These are phyloP conservation scores for Magnusiomyces fungicola DNA, from an alignment of 1,139 yeast genomes.

Conservation along the genomic window DNA sequence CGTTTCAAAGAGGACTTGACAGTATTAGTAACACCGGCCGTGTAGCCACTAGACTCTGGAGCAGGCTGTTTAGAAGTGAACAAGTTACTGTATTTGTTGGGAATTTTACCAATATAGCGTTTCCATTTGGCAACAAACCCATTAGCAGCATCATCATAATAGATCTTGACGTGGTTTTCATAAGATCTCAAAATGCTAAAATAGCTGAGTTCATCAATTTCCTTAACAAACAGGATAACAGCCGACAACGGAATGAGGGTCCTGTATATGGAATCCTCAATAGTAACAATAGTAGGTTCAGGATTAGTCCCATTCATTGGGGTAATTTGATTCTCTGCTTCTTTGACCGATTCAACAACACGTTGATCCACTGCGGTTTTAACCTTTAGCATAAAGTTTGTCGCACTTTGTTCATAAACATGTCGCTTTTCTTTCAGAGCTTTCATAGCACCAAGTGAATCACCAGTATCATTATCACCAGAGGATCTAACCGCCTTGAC, in stretches of 20 bases:
- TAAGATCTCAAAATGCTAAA: conserved; percentile 34
- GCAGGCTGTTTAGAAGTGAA: conserved; percentile 1
- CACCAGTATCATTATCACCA: conserved; percentile 33
- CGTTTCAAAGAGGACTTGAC: conserved; percentile 25
- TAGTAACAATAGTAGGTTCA: conserved; percentile 19
- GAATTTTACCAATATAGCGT: conserved; percentile 7
- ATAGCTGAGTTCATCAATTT: conserved; percentile 39
- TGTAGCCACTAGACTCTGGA: conserved; percentile 1
- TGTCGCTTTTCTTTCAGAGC: conserved; percentile 65
- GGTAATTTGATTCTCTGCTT: conserved; percentile 16
- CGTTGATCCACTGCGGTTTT: conserved; percentile 40
- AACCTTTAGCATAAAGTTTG: conserved; percentile 46
- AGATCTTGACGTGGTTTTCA: conserved; percentile 22
- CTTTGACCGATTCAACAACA: conserved; percentile 32
- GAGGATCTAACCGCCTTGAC: conserved; percentile 29
- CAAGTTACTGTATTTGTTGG: conserved; percentile 1
- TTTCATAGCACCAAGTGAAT: conserved; percentile 57
- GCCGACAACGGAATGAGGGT: conserved; percentile 50
- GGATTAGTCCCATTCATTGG: conserved; percentile 8
- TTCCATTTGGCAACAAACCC: conserved; percentile 31
- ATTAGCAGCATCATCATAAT: conserved; percentile 26
- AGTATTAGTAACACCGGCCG: conserved; percentile 10
- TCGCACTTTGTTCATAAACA: conserved; percentile 52
- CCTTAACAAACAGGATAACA: conserved; percentile 57
- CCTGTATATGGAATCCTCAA: conserved; percentile 19